A percentile compares a stretch with the other conserved stretches of the same genome.
phyloP scores from a whole-genome alignment of 2,329 filamentous ascomycete species.

The Botrytis cinerea region DNA sequence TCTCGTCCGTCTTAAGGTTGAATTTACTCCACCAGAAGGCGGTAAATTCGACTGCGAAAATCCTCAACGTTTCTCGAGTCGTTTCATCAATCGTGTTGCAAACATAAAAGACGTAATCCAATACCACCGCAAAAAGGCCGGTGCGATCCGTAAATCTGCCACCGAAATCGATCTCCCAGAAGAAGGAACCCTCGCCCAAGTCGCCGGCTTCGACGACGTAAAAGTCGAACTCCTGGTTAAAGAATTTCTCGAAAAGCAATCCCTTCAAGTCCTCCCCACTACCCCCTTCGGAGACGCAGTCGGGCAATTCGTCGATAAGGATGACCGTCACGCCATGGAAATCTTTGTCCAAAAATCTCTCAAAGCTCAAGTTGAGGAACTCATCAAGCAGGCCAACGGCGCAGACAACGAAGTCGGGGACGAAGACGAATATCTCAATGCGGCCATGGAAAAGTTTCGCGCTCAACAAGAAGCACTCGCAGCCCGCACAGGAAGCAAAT shows the following conservation, averaged over 20 bases:
- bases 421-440: constrained; percentile 69
- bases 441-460: constrained; percentile 73
- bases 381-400: constrained; percentile 49
- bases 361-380: constrained; percentile 67
- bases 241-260: constrained; percentile 78
- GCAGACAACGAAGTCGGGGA: constrained; percentile 64
- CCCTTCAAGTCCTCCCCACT: constrained; percentile 88
- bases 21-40: constrained; percentile 82
- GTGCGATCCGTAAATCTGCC: constrained; percentile 47
- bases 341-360: constrained; percentile 74
- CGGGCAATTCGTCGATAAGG: constrained; percentile 88
- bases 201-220: constrained; percentile 65
- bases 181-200: constrained; percentile 61
- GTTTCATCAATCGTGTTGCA: constrained; percentile 86
- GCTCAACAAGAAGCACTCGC: constrained; percentile 71
- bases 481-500: constrained; percentile 59
- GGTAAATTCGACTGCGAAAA: constrained; percentile 91
- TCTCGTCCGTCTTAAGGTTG: constrained; percentile 85
- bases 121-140: constrained; percentile 87
- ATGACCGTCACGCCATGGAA: constrained; percentile 91
- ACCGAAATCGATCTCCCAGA: constrained; percentile 60
- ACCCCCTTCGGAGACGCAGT: constrained; percentile 93
- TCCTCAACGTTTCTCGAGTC: constrained; percentile 91
- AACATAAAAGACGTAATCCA: constrained; percentile 93
- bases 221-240: constrained; percentile 87